Base-by-base conservation (phyloP, 306 rosid species). In the Lathyrus sativus region DNA sequence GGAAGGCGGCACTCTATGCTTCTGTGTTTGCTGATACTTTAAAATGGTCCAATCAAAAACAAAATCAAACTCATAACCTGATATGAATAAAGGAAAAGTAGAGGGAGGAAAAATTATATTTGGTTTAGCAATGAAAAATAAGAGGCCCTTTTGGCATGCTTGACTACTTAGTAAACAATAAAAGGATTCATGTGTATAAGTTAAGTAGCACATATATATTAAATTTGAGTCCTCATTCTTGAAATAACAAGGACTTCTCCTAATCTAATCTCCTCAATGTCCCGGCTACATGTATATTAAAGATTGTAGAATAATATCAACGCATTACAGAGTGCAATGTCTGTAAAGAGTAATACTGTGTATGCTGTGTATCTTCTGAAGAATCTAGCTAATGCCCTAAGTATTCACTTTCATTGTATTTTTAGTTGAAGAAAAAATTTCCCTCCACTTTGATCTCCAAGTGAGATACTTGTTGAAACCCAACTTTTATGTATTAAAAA, bases 21-120 rank as follows among this genome's bases (percentile, higher is more conserved):
- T 93, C 69, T 88, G 99, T 1, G 99, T 74, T 67, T 93, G 96
- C 83, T 93, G 96, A 59, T 88, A 88, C 85, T 93, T 93, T 55
- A 93, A 85, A 73, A 90, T 80, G 68, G 95, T 90, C 99, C 99
- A 93, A 77, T 93, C 97, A 82, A 90, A 93, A 68, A 90, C 74
- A 51, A 72, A 88, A 88, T 90, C 97, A 76, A 88, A 85, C 68
- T 90, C 95, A 79, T 77, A 88, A 37, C 91, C 99, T 93, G 91
- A 45, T 60, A 72, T 51, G 26, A 33, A 60, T 60, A 12, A 41
- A 54, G 12, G 28, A n/a, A 51, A 62, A 65, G 18, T 44, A 35
- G n/a, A 33, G 64, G 67, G 45, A 5, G 81, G 43, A 37, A 14
- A 62, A 26, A 7, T 62, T 76, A 61, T 38, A 19, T 48, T 64